Conservation (phyloP, 2,329 filamentous ascomycete genomes). For the Tolypocladium paradoxum region DNA sequence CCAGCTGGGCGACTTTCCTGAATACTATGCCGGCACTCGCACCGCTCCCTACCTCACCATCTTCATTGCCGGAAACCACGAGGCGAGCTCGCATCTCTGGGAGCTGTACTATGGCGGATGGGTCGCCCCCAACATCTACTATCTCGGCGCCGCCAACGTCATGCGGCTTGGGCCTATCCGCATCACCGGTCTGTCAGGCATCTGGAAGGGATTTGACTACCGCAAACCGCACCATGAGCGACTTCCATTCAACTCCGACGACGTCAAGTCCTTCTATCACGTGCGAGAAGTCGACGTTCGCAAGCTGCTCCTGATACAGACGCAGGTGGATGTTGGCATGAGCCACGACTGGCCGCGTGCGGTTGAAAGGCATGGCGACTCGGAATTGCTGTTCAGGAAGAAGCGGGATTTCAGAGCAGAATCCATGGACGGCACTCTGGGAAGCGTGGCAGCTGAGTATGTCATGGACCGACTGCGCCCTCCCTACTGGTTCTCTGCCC, state of each 20-base stretch:
- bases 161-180: conserved; percentile 72
- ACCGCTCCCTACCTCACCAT: conserved; percentile 80
- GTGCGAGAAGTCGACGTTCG: conserved; percentile 82
- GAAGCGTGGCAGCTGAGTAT: conserved; percentile 67
- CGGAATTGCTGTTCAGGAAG: conserved; percentile 52
- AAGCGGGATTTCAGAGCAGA: conserved; percentile 72
- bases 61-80: conserved; percentile 91
- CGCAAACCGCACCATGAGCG: conserved; percentile 73
- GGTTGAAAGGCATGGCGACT: conserved; percentile 70
- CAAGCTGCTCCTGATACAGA: conserved; percentile 74
- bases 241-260: conserved; percentile 68
- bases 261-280: conserved; percentile 79
- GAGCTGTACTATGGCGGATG: conserved; percentile 95
- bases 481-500: conserved; percentile 84
- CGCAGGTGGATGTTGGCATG: conserved; percentile 80
- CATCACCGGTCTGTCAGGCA: conserved; percentile 84
- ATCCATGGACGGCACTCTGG: conserved; percentile 62
- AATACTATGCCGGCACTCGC: conserved; percentile 76
- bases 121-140: conserved; percentile 96
- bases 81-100: conserved; percentile 80
- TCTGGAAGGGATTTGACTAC: conserved; percentile 90
- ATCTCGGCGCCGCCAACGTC: conserved; percentile 86
- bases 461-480: conserved; percentile 76
- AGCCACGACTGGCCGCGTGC: conserved; percentile 93
- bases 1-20: conserved; percentile 79